These are phyloP conservation scores for Eimeria maxima DNA, from an alignment of 169 alveolate species.

Conservation along the genomic window DNA sequence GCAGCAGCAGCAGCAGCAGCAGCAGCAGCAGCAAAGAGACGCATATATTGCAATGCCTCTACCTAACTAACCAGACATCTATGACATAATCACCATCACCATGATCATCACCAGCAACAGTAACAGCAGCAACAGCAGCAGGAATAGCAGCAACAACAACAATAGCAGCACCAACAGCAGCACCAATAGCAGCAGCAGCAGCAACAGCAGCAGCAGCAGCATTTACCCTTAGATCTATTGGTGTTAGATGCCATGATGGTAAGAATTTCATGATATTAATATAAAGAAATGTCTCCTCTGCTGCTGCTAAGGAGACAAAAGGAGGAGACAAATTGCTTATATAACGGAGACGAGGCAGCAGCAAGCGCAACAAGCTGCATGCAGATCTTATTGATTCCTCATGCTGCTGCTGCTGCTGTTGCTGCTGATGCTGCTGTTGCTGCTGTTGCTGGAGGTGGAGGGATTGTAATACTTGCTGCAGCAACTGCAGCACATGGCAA, in stretches of 20 bases:
- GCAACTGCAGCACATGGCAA: slow-evolving; percentile 68
- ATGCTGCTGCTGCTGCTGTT: neutral
- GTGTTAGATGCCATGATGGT: slow-evolving; percentile 37
- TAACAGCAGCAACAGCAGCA: neutral
- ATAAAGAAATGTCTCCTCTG: slow-evolving; percentile 57
- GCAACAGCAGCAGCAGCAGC: neutral
- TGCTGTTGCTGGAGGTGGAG: slow-evolving; percentile 29
- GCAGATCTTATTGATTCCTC: slow-evolving; percentile 12
- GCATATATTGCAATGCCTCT: no score
- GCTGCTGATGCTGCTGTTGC: slow-evolving; percentile 11
- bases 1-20: slow-evolving; percentile 29
- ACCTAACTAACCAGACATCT: no score
- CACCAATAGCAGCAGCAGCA: neutral
- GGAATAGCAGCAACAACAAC: neutral
- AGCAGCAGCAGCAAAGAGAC: neutral
- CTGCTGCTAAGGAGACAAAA: neutral
- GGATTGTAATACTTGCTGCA: slow-evolving; percentile 59
- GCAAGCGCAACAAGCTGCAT: slow-evolving; percentile 47
- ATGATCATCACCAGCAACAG: neutral
- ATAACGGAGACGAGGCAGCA: slow-evolving; percentile 44
- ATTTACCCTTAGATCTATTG: slow-evolving; percentile 13
- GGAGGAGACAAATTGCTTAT: neutral
- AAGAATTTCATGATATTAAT: slow-evolving; percentile 16
- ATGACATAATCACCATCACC: no score
- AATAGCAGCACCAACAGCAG: neutral